Conservation (phyloP, 768 basidiomycete genomes). For the Auriscalpium orientale region DNA sequence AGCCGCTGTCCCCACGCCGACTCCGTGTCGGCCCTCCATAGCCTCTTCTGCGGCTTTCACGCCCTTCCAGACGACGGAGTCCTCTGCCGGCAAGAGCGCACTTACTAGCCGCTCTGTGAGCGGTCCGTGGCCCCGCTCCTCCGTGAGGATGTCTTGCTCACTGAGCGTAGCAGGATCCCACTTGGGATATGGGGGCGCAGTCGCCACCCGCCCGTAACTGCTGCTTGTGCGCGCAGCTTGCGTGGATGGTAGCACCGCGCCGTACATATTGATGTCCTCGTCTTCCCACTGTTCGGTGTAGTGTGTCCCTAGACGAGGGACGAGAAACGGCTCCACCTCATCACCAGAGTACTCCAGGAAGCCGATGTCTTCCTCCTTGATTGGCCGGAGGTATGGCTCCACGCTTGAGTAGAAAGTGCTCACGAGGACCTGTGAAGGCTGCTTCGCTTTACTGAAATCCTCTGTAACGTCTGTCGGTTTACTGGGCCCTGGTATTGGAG, state of each 20-base stretch:
- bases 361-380: slow-evolving; percentile 93
- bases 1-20: slow-evolving; percentile 68
- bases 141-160: slow-evolving; percentile 61
- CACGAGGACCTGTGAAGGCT: slow-evolving; percentile 59
- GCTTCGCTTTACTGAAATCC: slow-evolving; percentile 83
- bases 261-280: slow-evolving; percentile 59
- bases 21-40: slow-evolving; percentile 74
- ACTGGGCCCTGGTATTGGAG: slow-evolving; percentile 74
- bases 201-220: slow-evolving; percentile 25
- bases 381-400: slow-evolving; percentile 82
- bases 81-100: slow-evolving; percentile 64
- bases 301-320: slow-evolving; percentile 83
- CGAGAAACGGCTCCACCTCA: slow-evolving; percentile 78
- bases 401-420: slow-evolving; percentile 82
- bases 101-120: slow-evolving; percentile 81
- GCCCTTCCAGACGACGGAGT: slow-evolving; percentile 57
- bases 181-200: slow-evolving; percentile 50
- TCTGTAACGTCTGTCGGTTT: slow-evolving; percentile 77
- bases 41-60: slow-evolving; percentile 80
- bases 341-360: slow-evolving; percentile 89
- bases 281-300: slow-evolving; percentile 94
- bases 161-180: slow-evolving; percentile 80
- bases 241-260: slow-evolving; percentile 33
- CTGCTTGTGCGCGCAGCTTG: slow-evolving; percentile 29
- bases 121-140: slow-evolving; percentile 80